Base-by-base conservation (phyloP, 805 yeast species). In the Candida insectorum region DNA sequence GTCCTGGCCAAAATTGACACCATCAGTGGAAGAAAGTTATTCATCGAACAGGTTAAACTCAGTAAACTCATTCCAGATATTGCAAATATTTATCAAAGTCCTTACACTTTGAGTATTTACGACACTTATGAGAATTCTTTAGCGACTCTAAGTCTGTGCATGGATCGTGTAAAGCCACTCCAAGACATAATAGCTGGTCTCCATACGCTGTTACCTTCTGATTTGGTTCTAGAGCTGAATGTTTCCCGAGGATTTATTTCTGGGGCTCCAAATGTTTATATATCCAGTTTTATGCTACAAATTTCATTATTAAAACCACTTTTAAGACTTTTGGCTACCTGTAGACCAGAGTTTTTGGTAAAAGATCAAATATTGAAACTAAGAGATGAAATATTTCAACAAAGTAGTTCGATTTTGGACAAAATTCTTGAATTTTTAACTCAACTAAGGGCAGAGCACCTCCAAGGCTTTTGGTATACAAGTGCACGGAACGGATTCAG, bases 381-480 rank as follows among this genome's bases (percentile, higher is more conserved):
- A 89, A 2, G 67, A 96, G 51, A 65, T 87, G 15, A 60, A 75
- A 11, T 95, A 94, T 0, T 84, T 95, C 1, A 75, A 82, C 41
- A 91, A 82, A 38, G 84, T 85, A 54, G 78, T 83, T n/a, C 63
- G 79, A 30, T 33, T 3, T 31, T 40, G 16, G 38, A 40, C 25
- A 36, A 31, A 16, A 26, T 36, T 2, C 26, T 40, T n/a, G 24
- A 30, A 14, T 40, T 40, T 23, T 24, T 36, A 25, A 36, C 31
- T 30, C 80, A 77, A 38, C 65, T 89, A 53, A 80, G 79, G 45
- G 81, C 82, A 9, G 95, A 87, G 45, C 94, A 87, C 49, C 68
- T 85, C 27, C 88, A 81, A 51, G 77, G 95, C 5, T 88, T 87
- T 55, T 89, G 96, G 96, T 91, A 85, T 58, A 75, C 87, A 2